Base-by-base conservation (phyloP, 345 rosid species). In the Eutrema yunnanense region DNA sequence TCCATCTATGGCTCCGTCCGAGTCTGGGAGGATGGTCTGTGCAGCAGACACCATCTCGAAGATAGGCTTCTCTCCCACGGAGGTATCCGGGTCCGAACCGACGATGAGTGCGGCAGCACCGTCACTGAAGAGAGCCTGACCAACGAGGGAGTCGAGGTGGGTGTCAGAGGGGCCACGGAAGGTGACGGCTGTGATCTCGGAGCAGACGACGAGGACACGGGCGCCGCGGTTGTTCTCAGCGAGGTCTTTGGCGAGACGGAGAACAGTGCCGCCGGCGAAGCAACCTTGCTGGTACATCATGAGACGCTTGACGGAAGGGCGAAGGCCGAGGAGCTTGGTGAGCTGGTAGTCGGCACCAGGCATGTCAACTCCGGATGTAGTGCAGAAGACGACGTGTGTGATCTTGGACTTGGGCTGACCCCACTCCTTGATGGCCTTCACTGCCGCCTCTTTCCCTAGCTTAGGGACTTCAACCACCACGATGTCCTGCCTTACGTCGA, bases 301-400 rank as follows among this genome's bases (percentile, higher is more conserved):
- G 66, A 85, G 72, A 41, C 90, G 87, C 74, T 90, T 88, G 4
- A 90, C 92, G 1, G 92, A 88, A 10, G 94, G 88, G 6, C 89
- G 83, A 7, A 90, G 92, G 6, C 97, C 96, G 7, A 88, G 80
- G 13, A 90, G 90, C 79, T 90, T 90, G 9, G 95, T 88, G 67
- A 90, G 92, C 78, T 88, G 95, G 84, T 88, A 90, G 79, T 90
- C 97, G 2, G 97, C 97, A 2, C 96, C 97, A 11, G 97, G 95
- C 97, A 90, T 90, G 85, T 90, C 97, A 0, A 88, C 96, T 0
- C 97, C 95, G 0, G 92, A 85, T 3, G 97, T 87, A 9, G 97
- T 90, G 73, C 97, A 90, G 79, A 90, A 90, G 69, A 90, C 81
- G 2, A 90, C 80, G 19, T 90, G 97, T 13, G 97, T 90, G 82